Percentiles rank a stretch among this genome's conserved stretches.
phyloP scores from a whole-genome alignment of 2,329 filamentous ascomycete genomes.

The Penicillium concentricum region DNA sequence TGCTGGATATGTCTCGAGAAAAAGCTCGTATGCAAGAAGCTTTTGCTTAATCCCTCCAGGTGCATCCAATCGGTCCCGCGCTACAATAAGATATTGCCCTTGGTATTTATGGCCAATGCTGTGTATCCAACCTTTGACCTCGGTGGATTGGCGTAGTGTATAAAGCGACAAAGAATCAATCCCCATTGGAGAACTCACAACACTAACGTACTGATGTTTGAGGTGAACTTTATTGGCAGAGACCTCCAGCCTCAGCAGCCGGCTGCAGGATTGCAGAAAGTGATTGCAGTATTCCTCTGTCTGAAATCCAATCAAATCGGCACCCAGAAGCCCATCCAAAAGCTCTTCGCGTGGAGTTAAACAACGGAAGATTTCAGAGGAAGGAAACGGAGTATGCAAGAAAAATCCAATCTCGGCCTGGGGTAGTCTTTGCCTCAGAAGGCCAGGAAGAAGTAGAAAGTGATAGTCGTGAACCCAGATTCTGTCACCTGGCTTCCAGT shows the following conservation, averaged over 20 bases:
- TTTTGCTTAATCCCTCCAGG: conserved; percentile 91
- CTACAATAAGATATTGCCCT: conserved; percentile 86
- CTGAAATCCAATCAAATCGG: conserved; percentile 89
- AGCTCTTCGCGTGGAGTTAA: conserved; percentile 79
- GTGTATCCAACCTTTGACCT: conserved; percentile 74
- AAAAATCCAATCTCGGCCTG: conserved; percentile 95
- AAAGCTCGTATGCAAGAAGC: conserved; percentile 83
- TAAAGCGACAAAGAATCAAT: conserved; percentile 76
- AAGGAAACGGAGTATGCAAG: conserved; percentile 90
- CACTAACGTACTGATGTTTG: conserved; percentile 84
- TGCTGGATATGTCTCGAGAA: conserved; percentile 85
- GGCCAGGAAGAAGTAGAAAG: conserved; percentile 76
- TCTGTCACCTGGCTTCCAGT: conserved; percentile 87
- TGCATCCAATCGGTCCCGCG: conserved; percentile 87
- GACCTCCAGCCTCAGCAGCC: conserved; percentile 79
- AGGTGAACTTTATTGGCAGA: conserved; percentile 81
- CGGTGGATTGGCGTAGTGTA: conserved; percentile 64
- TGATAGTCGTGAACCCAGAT: conserved; percentile 98
- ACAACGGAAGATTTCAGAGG: conserved; percentile 91
- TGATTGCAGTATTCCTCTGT: conserved; percentile 89
- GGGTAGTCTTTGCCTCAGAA: conserved; percentile 78
- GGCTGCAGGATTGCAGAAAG: conserved; percentile 91
- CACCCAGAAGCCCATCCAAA: conserved; percentile 85
- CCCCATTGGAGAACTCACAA: conserved; percentile 77
- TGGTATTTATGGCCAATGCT: conserved; percentile 78